Evolutionary conservation across 768 basidiomycete genomes (phyloP), one percentile per base, ranked within the genome.

Genomic region (Gloeopeniophorella convolvens): DNA sequence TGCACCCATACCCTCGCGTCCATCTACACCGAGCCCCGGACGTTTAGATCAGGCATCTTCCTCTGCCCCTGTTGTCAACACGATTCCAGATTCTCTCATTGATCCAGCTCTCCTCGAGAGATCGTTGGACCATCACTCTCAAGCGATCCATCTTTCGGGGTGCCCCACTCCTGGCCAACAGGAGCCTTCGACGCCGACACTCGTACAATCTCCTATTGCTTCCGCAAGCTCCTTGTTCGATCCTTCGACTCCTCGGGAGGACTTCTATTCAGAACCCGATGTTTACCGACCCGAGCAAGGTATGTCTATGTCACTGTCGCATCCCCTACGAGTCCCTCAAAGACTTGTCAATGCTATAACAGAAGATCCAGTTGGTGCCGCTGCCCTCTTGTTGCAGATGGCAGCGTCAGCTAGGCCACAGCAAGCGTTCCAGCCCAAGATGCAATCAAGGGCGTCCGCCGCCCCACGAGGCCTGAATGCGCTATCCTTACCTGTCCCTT

Each of bases 1-100:
- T 35, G 18, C 59, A 70, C 10, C 70, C 76, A 52, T 73, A 79
- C 53, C 73, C 68, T 31, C 79, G 76, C 76, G 67, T 79, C 63
- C 70, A 68, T 43, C 70, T 75, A 41, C 64, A 79, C n/a, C 69
- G 76, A 35, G 63, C 69, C 39, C 49, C 16, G 20, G 16, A 20
- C 21, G 27, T 12, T 24, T 31, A 16, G 39, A 50, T 26, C 37
- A 18, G 15, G 20, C n/a, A n/a, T n/a, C n/a, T 39, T 26, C 44
- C 33, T 30, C 26, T n/a, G 3, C 31, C 15, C 21, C 39, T 9
- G 15, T 16, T 5, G 30, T 42, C 13, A 50, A 49, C 16, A 24
- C 42, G 3, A 45, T 33, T 39, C 23, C 43, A 28, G 50, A 51
- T 26, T 46, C 42, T 5, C 8, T 57, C 42, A 62, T 62, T 15